These are phyloP conservation scores for Sporisorium reilianum DNA, from an alignment of 1,284 basidiomycete genomes.

Conservation along the genomic window DNA sequence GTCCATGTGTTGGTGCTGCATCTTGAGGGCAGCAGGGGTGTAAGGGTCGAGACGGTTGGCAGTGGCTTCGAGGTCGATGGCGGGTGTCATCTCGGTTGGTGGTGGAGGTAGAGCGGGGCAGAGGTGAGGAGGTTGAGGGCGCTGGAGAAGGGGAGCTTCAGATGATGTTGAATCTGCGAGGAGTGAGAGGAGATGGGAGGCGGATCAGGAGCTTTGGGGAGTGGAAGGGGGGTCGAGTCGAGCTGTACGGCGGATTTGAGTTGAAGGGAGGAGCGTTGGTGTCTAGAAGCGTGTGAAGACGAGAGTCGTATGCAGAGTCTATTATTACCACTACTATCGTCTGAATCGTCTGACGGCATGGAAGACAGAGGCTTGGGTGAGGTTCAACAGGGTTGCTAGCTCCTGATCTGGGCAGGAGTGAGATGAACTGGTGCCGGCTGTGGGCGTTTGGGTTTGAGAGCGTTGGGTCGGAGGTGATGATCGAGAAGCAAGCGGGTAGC, in stretches of 20 bases:
- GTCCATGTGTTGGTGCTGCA: slow-evolving; percentile 28
- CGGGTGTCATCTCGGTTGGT: slow-evolving; percentile 55
- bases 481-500: not conserved
- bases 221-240: slow-evolving; percentile 21
- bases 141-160: slow-evolving; percentile 25
- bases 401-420: slow-evolving; percentile 44
- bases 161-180: slow-evolving; percentile 30
- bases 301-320: slow-evolving; percentile 22
- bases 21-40: slow-evolving; percentile 24
- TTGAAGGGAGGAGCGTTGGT: slow-evolving; percentile 14
- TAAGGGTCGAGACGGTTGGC: slow-evolving; percentile 47
- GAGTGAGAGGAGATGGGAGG: slow-evolving; percentile 17
- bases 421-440: slow-evolving; percentile 37
- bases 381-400: slow-evolving; percentile 52
- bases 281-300: slow-evolving; percentile 8
- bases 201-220: slow-evolving; percentile 54
- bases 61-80: slow-evolving; percentile 48
- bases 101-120: slow-evolving; percentile 51
- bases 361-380: slow-evolving; percentile 43
- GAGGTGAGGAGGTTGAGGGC: slow-evolving; percentile 48
- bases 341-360: slow-evolving; percentile 60
- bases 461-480: not conserved
- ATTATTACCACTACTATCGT: slow-evolving; percentile 61
- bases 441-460: slow-evolving; percentile 16
- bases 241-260: slow-evolving; percentile 20